phyloP scores from a whole-genome alignment of 148 eudicot species.

The Euryodendron excelsum region DNA sequence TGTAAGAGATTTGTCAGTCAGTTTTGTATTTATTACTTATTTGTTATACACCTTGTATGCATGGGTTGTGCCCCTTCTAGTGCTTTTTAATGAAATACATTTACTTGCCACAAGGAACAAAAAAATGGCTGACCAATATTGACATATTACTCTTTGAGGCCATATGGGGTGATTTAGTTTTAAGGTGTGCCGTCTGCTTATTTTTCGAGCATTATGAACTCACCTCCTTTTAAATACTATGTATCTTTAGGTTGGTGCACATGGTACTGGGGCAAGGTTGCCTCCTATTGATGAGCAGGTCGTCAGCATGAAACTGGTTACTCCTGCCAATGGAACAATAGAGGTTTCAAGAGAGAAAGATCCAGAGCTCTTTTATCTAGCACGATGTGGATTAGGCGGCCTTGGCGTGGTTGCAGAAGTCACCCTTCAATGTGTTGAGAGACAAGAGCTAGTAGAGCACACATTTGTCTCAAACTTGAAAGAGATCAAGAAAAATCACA shows the following conservation, averaged over 20 bases:
- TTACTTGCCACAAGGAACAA: too few relatives aligned
- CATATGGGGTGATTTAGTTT: background rate
- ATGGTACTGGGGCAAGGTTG: conserved; percentile 95
- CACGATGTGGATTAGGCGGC: conserved; percentile 97
- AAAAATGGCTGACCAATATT: too few relatives aligned
- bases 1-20: background rate
- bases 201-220: background rate
- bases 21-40: too few relatives aligned
- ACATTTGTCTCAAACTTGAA: conserved; percentile 72
- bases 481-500: conserved; percentile 94
- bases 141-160: background rate
- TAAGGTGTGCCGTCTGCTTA: background rate
- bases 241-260: conserved; percentile 95
- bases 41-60: background rate
- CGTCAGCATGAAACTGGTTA: conserved; percentile 87
- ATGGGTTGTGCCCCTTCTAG: background rate
- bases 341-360: conserved; percentile 89
- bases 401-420: conserved; percentile 96
- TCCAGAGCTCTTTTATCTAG: conserved; percentile 90
- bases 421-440: conserved; percentile 94
- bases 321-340: conserved; percentile 89
- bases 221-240: conserved; percentile 17
- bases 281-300: conserved; percentile 99
- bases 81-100: too few relatives aligned
- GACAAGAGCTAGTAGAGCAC: conserved; percentile 97